Evolutionary conservation across 257 asterid species (phyloP).

Genomic region (Petrea volubilis): DNA sequence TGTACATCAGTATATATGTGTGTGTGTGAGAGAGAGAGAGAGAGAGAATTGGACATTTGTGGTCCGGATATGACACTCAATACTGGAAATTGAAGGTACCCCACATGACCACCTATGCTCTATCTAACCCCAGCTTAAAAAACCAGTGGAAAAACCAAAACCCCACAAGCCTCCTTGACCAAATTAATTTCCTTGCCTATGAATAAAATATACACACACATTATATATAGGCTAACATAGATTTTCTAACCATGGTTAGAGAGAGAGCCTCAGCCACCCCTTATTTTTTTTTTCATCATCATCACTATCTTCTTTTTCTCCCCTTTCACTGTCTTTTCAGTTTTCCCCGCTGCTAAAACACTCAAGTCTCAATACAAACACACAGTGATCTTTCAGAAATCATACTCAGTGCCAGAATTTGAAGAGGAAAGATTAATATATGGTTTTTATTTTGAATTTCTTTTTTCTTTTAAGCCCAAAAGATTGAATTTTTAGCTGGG

Average conservation of each 20-base stretch:
- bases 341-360: not conserved
- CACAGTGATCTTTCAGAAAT: too few relatives aligned
- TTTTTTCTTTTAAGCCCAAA: too few relatives aligned
- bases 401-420: not conserved
- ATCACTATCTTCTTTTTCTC: not conserved
- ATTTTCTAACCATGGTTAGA: constrained; percentile 35
- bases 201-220: not conserved
- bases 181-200: not conserved
- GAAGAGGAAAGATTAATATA: not conserved
- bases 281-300: constrained; percentile 23
- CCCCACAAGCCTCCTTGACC: not conserved
- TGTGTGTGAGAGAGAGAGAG: too few relatives aligned
- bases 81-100: not conserved
- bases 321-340: not conserved
- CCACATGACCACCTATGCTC: not conserved
- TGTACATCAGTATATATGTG: too few relatives aligned
- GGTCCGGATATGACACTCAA: too few relatives aligned
- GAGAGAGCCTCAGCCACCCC: constrained; percentile 28
- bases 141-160: not conserved
- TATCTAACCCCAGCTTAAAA: not conserved
- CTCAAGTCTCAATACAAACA: not conserved
- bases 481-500: too few relatives aligned
- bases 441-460: not conserved
- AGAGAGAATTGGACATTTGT: too few relatives aligned
- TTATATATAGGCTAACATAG: too few relatives aligned